These are phyloP conservation scores for Colletotrichum viniferum DNA, from an alignment of 2,329 filamentous ascomycete species.

Conservation along the genomic window DNA sequence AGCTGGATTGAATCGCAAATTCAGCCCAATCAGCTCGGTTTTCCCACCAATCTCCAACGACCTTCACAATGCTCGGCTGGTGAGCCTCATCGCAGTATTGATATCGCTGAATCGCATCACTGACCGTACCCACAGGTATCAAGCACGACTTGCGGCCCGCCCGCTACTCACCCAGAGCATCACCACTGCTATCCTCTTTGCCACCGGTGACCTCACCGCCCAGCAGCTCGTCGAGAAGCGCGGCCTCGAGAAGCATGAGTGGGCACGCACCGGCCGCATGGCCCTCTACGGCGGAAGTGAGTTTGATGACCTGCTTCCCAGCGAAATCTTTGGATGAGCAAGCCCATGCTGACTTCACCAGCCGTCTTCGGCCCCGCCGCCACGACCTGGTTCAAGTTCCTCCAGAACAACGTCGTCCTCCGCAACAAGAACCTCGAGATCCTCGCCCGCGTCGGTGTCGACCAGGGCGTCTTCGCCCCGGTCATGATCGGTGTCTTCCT, in stretches of 20 bases:
- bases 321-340: background rate
- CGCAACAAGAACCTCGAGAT: conserved; percentile 73
- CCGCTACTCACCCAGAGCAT: conserved; percentile 90
- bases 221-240: conserved; percentile 89
- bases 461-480: conserved; percentile 87
- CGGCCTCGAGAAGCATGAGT: conserved; percentile 77
- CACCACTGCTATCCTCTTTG: conserved; percentile 91
- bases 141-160: conserved; percentile 77
- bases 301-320: conserved; percentile 30
- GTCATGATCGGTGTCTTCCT: conserved; percentile 83
- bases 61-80: conserved; percentile 20
- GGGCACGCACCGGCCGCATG: conserved; percentile 77
- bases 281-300: conserved; percentile 77
- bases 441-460: conserved; percentile 75
- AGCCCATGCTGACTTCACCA: conserved; percentile 32
- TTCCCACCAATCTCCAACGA: background rate
- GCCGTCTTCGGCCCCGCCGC: conserved; percentile 87
- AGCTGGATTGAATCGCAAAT: background rate
- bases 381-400: conserved; percentile 84
- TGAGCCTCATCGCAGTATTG: background rate
- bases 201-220: conserved; percentile 86
- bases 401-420: conserved; percentile 72
- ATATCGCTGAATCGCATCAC: background rate
- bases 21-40: background rate
- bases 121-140: conserved; percentile 66